These are phyloP conservation scores for Coemansia sp. DNA, from an alignment of 192 early-diverging fungal species.

Conservation along the genomic window DNA sequence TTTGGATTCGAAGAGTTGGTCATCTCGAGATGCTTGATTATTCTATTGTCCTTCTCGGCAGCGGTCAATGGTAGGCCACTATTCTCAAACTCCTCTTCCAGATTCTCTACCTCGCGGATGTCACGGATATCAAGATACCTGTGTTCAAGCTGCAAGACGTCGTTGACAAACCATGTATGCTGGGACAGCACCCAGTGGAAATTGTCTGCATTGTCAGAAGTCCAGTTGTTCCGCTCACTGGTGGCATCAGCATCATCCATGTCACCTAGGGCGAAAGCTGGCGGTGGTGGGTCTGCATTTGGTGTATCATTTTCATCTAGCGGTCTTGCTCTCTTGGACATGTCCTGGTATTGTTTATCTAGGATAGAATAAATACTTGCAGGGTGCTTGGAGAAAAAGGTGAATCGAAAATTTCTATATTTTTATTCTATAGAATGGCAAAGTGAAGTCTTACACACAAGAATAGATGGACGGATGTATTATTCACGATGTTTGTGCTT, in stretches of 20 bases:
- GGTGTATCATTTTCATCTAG: neutral
- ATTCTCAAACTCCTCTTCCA: slow-evolving; percentile 13
- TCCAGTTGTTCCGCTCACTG: slow-evolving; percentile 38
- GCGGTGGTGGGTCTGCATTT: neutral
- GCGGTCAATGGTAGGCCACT: neutral
- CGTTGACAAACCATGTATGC: slow-evolving; percentile 26
- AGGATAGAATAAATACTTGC: neutral
- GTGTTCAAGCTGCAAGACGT: slow-evolving; percentile 24
- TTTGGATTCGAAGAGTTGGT: slow-evolving; percentile 32
- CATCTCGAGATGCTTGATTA: slow-evolving; percentile 23
- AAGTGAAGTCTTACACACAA: too few relatives aligned
- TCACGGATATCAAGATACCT: slow-evolving; percentile 42
- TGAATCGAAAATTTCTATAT: too few relatives aligned
- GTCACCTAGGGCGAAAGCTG: too few relatives aligned
- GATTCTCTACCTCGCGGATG: slow-evolving; percentile 24
- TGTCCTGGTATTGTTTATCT: neutral
- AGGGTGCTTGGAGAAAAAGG: neutral
- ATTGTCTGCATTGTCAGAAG: slow-evolving; percentile 32
- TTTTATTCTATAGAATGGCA: too few relatives aligned
- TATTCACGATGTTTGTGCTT: too few relatives aligned
- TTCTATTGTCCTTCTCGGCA: slow-evolving; percentile 12
- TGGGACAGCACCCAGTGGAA: slow-evolving; percentile 43
- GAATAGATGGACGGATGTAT: too few relatives aligned
- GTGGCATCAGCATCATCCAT: neutral
- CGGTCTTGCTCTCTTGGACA: slow-evolving; percentile 8